Evolutionary conservation across 495 filamentous ascomycete genomes (phyloP).

Genomic region (Trichoderma gamsii): DNA sequence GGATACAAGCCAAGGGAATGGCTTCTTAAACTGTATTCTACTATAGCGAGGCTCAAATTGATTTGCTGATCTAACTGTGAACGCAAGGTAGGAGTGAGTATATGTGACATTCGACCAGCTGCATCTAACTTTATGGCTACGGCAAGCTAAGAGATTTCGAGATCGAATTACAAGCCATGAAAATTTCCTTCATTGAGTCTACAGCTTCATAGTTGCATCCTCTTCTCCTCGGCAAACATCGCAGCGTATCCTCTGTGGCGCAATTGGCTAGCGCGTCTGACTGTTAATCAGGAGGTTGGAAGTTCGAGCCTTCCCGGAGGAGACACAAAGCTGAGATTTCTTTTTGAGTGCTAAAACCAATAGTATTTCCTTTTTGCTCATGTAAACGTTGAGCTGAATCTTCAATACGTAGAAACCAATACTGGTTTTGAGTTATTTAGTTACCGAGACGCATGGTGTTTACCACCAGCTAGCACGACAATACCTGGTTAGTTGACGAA

Average conservation of each 20-base stretch:
- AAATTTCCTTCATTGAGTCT: not conserved
- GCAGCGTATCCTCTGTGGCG: constrained; percentile 8
- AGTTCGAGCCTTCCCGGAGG: constrained; percentile 14
- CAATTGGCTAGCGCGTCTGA: constrained; percentile 14
- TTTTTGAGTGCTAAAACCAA: not conserved
- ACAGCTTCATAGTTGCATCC: not conserved
- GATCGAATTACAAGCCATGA: no score
- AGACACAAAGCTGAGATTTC: not conserved
- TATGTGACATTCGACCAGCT: no score
- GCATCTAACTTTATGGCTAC: no score
- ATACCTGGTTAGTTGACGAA: no score
- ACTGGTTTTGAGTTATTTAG: no score
- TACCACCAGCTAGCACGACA: no score
- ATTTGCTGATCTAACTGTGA: not conserved
- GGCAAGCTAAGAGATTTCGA: not conserved
- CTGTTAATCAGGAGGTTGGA: constrained; percentile 14
- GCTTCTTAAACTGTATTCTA: not conserved
- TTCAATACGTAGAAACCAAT: no score
- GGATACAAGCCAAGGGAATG: constrained; percentile 20
- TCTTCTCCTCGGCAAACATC: not conserved
- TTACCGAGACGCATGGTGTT: no score
- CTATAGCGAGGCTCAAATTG: not conserved
- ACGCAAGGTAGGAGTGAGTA: no score
- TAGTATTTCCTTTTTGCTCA: not conserved
- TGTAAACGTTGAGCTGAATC: no score